Conservation (phyloP, 345 rosid genomes). For the Nephelium lappaceum region DNA sequence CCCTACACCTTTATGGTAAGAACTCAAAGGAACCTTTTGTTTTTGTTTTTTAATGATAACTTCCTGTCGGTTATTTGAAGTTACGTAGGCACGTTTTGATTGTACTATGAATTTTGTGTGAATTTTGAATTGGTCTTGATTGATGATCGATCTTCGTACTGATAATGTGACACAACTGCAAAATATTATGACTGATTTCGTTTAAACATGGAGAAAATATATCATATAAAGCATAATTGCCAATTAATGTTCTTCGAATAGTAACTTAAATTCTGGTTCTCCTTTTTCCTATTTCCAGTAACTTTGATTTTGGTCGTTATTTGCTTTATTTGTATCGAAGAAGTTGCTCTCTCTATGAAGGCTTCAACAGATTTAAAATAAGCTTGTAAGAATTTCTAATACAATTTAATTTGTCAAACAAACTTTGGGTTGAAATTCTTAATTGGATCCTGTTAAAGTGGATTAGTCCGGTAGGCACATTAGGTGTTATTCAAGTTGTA, state of each 20-base stretch:
- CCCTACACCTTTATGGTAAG: constrained; percentile 90
- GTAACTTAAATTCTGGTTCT: background rate
- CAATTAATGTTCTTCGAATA: background rate
- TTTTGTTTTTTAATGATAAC: background rate
- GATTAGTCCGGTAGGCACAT: background rate
- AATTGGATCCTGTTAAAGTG: background rate
- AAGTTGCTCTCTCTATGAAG: background rate
- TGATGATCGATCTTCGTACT: background rate
- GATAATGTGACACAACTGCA: constrained; percentile 4
- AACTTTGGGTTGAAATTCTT: background rate
- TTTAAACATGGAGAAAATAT: background rate
- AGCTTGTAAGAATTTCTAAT: background rate
- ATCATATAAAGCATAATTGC: background rate
- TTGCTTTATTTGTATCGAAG: background rate
- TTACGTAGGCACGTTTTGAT: background rate
- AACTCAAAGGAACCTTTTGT: constrained; percentile 12
- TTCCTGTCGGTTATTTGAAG: background rate
- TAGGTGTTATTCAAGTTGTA: background rate
- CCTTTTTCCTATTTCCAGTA: background rate
- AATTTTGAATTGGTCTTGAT: background rate
- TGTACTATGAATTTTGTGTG: background rate
- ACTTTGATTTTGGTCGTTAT: background rate
- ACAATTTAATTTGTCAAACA: background rate
- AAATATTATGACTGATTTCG: background rate
- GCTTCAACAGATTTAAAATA: background rate